Evolutionary conservation across 805 yeast genomes (phyloP).

Genomic region (Wickerhamiella azyma): DNA sequence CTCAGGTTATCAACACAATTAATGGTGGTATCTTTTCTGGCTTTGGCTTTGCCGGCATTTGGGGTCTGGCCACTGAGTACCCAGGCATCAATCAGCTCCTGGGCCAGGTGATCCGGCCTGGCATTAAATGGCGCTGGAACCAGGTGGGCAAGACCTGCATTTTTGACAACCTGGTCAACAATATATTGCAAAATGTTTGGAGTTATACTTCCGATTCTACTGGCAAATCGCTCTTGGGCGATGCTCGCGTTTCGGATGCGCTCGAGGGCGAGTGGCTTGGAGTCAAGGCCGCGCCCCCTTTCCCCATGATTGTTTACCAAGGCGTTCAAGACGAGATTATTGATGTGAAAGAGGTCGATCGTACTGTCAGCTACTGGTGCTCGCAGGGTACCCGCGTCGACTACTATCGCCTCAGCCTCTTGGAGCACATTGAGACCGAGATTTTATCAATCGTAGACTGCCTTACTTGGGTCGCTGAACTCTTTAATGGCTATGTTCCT

Average conservation of each 20-base stretch:
- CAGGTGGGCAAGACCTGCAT: slow-evolving; percentile 12
- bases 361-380: slow-evolving; percentile 17
- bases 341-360: slow-evolving; percentile 12
- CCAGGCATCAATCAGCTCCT: slow-evolving; percentile 15
- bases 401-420: slow-evolving; percentile 7
- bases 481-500: not conserved
- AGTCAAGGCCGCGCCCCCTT: slow-evolving; percentile 12
- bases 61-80: slow-evolving; percentile 21
- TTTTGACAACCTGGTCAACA: slow-evolving; percentile 10
- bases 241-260: not conserved
- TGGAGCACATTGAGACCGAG: not conserved
- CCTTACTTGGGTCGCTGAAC: not conserved
- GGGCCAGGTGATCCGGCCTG: slow-evolving; percentile 10
- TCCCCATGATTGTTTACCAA: slow-evolving; percentile 20
- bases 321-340: slow-evolving; percentile 19
- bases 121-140: slow-evolving; percentile 11
- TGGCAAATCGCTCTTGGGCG: not conserved
- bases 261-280: slow-evolving; percentile 12
- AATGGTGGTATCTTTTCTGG: slow-evolving; percentile 19
- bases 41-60: slow-evolving; percentile 18
- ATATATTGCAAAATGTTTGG: slow-evolving; percentile 14
- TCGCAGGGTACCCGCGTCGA: slow-evolving; percentile 14
- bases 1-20: slow-evolving; percentile 12
- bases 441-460: not conserved
- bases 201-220: slow-evolving; percentile 13